Percentiles rank a stretch among this genome's conserved stretches.
Evolutionary conservation across 73 alveolate genomes (phyloP).

Genomic region (Paramecium sonneborni): DNA sequence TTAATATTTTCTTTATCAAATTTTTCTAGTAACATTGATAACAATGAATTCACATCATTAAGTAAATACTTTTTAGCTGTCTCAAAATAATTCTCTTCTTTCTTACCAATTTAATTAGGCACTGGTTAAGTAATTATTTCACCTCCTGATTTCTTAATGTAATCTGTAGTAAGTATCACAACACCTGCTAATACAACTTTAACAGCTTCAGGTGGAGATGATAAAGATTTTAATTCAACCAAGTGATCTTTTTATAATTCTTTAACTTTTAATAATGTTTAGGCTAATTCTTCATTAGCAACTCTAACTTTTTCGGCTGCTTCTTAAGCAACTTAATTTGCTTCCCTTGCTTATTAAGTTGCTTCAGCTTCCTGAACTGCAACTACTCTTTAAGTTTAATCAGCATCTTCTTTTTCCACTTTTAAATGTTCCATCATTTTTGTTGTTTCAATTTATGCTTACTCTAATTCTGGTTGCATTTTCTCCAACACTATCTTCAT

Average conservation of each 20-base stretch:
- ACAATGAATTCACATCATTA: slow-evolving; percentile 80
- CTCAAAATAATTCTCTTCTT: slow-evolving; percentile 89
- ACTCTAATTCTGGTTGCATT: slow-evolving; percentile 88
- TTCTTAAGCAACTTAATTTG: slow-evolving; percentile 67
- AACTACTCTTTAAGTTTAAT: slow-evolving; percentile 76
- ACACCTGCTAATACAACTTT: slow-evolving; percentile 79
- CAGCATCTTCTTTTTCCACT: slow-evolving; percentile 86
- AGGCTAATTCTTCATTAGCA: slow-evolving; percentile 75
- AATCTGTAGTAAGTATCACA: slow-evolving; percentile 66
- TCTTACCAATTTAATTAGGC: slow-evolving; percentile 70
- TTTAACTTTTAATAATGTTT: slow-evolving; percentile 76
- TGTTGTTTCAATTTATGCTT: slow-evolving; percentile 90
- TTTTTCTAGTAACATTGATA: slow-evolving; percentile 66
- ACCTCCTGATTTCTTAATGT: slow-evolving; percentile 67
- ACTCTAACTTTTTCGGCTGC: slow-evolving; percentile 78
- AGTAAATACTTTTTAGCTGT: slow-evolving; percentile 75
- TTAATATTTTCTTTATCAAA: slow-evolving; percentile 83
- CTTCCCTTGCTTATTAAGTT: slow-evolving; percentile 94
- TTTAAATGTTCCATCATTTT: slow-evolving; percentile 86
- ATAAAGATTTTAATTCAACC: slow-evolving; percentile 73
- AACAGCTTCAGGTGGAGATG: slow-evolving; percentile 82
- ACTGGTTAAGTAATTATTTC: slow-evolving; percentile 56
- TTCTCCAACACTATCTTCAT: slow-evolving; percentile 85
- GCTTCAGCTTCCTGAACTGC: slow-evolving; percentile 93
- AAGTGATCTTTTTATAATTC: slow-evolving; percentile 83